These are phyloP conservation scores for Urostyla sp. DNA, from an alignment of 73 alveolate species.

Conservation along the genomic window DNA sequence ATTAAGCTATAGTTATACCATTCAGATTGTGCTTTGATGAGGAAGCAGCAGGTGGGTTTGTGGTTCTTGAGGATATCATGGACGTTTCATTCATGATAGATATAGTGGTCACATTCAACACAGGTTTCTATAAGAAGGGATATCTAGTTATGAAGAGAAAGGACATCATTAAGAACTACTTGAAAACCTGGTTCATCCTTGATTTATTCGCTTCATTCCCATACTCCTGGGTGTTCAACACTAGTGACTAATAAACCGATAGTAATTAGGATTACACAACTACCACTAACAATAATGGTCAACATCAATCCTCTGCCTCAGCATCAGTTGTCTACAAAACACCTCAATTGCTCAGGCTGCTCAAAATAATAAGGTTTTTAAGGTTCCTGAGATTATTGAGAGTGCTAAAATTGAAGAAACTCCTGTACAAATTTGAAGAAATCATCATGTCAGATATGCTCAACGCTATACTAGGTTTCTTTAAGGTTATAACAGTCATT, in stretches of 20 bases:
- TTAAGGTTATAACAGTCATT: conserved; percentile 37
- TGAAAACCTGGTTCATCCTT: conserved; percentile 53
- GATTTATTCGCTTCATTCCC: conserved; percentile 67
- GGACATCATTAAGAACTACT: conserved; percentile 41
- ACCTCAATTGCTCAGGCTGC: conserved; percentile 66
- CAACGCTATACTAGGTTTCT: conserved; percentile 46
- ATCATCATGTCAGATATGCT: conserved; percentile 61
- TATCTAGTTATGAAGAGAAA: conserved; percentile 68
- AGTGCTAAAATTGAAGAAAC: conserved; percentile 71
- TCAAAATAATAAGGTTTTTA: conserved; percentile 60
- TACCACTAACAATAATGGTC: background rate
- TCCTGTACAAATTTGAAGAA: conserved; percentile 79
- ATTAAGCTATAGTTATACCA: conserved; percentile 62
- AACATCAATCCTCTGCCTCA: background rate
- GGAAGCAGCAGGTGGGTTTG: conserved; percentile 36
- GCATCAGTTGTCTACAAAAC: conserved; percentile 39
- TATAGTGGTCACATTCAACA: conserved; percentile 62
- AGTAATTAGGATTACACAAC: background rate
- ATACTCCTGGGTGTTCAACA: conserved; percentile 29
- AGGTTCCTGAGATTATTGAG: conserved; percentile 70
- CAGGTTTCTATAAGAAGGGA: conserved; percentile 76
- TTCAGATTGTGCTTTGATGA: conserved; percentile 72
- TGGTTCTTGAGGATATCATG: conserved; percentile 43
- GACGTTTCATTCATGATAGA: conserved; percentile 58
- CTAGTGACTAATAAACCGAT: background rate